Evolutionary conservation across 2,329 filamentous ascomycete genomes (phyloP).

Genomic region (Fusarium anguioides): DNA sequence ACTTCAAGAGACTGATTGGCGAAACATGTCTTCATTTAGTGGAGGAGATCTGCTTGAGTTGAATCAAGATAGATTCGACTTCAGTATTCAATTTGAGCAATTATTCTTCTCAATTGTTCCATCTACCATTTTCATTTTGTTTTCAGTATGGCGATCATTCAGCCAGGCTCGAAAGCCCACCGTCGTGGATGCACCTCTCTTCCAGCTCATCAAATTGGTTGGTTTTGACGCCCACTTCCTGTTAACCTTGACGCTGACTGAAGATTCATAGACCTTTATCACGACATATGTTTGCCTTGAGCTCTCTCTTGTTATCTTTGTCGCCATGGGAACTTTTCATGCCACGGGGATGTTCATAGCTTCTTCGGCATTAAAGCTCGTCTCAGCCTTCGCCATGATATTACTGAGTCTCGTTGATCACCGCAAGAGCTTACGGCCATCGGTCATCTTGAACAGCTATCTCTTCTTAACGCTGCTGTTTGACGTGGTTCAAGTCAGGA

Average conservation of each 20-base stretch:
- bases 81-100: constrained; percentile 61
- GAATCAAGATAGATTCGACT: constrained; percentile 56
- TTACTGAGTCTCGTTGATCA: constrained; percentile 52
- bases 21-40: neutral
- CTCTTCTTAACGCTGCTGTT: constrained; percentile 56
- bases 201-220: constrained; percentile 51
- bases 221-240: neutral
- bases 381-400: constrained; percentile 45
- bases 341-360: constrained; percentile 43
- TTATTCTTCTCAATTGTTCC: constrained; percentile 58
- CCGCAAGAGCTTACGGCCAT: constrained; percentile 54
- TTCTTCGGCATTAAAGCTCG: constrained; percentile 37
- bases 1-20: neutral
- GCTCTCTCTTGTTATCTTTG: constrained; percentile 48
- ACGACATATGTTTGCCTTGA: constrained; percentile 47
- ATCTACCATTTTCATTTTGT: constrained; percentile 51
- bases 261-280: constrained; percentile 34
- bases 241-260: neutral
- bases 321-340: constrained; percentile 25
- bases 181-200: constrained; percentile 49
- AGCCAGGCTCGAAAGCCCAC: constrained; percentile 46
- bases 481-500: constrained; percentile 56
- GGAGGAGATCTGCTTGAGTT: neutral
- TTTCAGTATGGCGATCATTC: constrained; percentile 49
- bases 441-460: constrained; percentile 55